Evolutionary conservation across 306 rosid genomes (phyloP).

Genomic region (Trifolium pratense): DNA sequence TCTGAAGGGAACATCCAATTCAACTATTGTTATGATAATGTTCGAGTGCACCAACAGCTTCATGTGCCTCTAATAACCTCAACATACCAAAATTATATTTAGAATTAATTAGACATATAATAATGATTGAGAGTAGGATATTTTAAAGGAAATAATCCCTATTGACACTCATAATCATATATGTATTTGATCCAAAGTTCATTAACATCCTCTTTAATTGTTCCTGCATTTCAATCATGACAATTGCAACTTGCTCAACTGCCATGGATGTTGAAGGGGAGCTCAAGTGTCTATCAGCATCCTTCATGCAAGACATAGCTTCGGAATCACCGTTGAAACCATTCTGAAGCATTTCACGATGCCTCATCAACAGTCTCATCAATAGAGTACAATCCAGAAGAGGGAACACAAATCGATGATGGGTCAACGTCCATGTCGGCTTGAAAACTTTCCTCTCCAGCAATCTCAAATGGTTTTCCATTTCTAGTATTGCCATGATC

Average conservation of each 20-base stretch:
- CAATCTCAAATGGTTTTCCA: background rate
- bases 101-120: background rate
- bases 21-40: background rate
- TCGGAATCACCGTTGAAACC: slow-evolving; percentile 43
- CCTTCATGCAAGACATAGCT: background rate
- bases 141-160: background rate
- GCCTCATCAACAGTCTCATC: slow-evolving; percentile 55
- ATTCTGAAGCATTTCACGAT: slow-evolving; percentile 48
- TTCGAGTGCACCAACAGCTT: slow-evolving; percentile 23
- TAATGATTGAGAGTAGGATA: background rate
- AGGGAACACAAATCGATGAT: background rate
- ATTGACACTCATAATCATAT: background rate
- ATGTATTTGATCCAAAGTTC: slow-evolving; percentile 31
- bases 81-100: slow-evolving; percentile 7
- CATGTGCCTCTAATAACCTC: slow-evolving; percentile 2
- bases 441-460: background rate
- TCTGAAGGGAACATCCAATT: background rate
- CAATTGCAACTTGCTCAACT: background rate
- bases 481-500: background rate
- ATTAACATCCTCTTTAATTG: slow-evolving; percentile 38
- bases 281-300: slow-evolving; percentile 35
- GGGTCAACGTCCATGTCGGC: background rate
- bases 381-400: slow-evolving; percentile 17
- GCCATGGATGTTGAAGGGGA: slow-evolving; percentile 36
- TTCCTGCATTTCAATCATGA: slow-evolving; percentile 13